phyloP scores from a whole-genome alignment of 1,284 basidiomycete genomes.

The Filobasidium uniguttulatum region DNA sequence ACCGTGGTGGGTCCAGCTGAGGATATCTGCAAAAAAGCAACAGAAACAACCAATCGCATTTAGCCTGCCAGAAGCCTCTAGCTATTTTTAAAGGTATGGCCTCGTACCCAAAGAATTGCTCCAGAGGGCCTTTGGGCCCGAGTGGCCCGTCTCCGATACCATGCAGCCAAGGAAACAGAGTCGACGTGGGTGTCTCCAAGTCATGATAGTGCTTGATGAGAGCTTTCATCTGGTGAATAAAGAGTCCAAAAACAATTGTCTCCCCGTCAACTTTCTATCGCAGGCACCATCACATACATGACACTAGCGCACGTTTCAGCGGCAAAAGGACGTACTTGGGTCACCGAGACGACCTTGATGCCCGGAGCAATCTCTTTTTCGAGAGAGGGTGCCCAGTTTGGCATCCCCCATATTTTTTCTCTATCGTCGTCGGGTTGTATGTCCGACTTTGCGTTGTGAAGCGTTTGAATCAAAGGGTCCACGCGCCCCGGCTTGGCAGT shows the following conservation, averaged over 20 bases:
- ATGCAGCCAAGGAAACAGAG: constrained; percentile 37
- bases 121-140: constrained; percentile 28
- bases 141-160: constrained; percentile 34
- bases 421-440: no score
- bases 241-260: background rate
- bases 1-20: constrained; percentile 33
- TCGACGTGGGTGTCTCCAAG: constrained; percentile 32
- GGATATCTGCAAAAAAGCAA: constrained; percentile 11
- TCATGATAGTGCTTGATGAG: constrained; percentile 30
- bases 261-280: background rate
- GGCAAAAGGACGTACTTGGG: constrained; percentile 5
- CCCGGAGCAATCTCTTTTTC: constrained; percentile 9
- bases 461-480: no score
- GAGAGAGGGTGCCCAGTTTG: constrained; percentile 6
- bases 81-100: background rate
- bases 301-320: background rate
- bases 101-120: constrained; percentile 30
- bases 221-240: constrained; percentile 19
- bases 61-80: background rate
- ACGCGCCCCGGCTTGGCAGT: no score
- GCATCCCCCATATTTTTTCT: constrained; percentile 12
- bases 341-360: constrained; percentile 10
- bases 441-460: no score
- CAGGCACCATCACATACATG: no score
- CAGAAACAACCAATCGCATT: background rate